Evolutionary conservation across 345 rosid genomes (phyloP), one percentile per base, ranked within the genome.

Genomic region (Raphanus raphanistrum): DNA sequence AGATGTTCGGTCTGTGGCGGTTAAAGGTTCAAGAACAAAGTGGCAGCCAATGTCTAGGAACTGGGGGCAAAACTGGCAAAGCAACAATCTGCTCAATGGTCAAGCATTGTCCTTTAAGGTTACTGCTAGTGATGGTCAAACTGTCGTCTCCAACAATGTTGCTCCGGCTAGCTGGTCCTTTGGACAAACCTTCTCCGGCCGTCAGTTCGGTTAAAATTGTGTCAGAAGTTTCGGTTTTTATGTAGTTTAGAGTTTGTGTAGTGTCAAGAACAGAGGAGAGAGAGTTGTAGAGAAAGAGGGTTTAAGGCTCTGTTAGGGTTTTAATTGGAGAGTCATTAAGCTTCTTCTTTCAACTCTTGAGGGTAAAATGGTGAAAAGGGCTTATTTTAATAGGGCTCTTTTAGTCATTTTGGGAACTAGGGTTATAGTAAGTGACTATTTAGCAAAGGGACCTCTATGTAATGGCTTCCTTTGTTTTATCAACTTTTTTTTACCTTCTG

Each of bases 51-150:
- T 88, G 89, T 85, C 88, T 33, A 78, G 89, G n/a, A 88, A 87
- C 35, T 88, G 90, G 88, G 91, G 87, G 0, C 90, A 88, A 12
- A 88, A 88, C 59, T 87, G 89, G 90, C 90, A 88, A 72, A 84
- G 81, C 82, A 87, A 88, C 76, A 33, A 31, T 41, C 77, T 81
- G 1, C 76, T 88, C 0, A 68, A 84, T 0, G 88, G 88, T 29
- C 90, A 88, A 73, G 83, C 83, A 71, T 82, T 87, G 33, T 86
- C 89, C 12, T 88, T 87, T 48, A 84, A 64, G 77, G 87, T 88
- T 3, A 84, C 82, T 28, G 83, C 84, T 9, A 83, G 87, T 21
- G 89, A 85, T 58, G 86, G 90, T 25, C 80, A 73, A 38, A 82
- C 80, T 0, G 61, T 82, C 0, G 82, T 83, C 76, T 85, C 85